Evolutionary conservation across 192 early-diverging fungal genomes (phyloP), one percentile per base, ranked within the genome.

Genomic region (Backusella tarrabulga): DNA sequence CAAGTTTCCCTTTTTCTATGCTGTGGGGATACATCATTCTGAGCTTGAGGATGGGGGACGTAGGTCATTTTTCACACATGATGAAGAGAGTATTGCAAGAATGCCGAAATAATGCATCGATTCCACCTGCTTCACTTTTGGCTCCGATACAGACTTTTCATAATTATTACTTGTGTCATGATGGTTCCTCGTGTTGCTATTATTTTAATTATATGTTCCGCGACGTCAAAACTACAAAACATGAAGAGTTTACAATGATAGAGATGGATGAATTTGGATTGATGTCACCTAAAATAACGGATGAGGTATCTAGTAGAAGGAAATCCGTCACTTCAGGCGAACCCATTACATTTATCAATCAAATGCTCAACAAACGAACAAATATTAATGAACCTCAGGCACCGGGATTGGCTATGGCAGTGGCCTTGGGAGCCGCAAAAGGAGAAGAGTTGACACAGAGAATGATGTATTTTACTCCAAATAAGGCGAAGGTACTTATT

Each of bases 191-290:
- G 15, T 34, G 56, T 6, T 79, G 78, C 52, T 79, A 79, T 74
- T 79, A 75, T 75, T 12, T 56, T 11, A 44, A 36, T n/a, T 79
- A 79, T 34, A 56, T 79, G 78, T 79, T 68, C 26, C 75, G 75
- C 21, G 19, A 67, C 3, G 42, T 76, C 17, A 63, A 32, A 23
- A 67, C 36, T 19, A 76, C 75, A 68, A 42, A 67, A 9, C 41
- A 76, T 50, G 21, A 17, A 52, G 40, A 40, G 32, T 29, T 68
- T 46, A 21, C 23, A 19, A 35, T 46, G 29, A 38, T 68, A 50
- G 4, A 36, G 4, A 68, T 68, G 66, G 41, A 76, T 46, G 66
- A 52, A 50, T 56, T 76, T 50, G 63, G 56, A 68, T 68, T 76
- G 8, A 32, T 66, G 12, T 6, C 17, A 73, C 32, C 26, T 54